Conservation (phyloP, 1,284 basidiomycete species). For the Tylopilus sp. region DNA sequence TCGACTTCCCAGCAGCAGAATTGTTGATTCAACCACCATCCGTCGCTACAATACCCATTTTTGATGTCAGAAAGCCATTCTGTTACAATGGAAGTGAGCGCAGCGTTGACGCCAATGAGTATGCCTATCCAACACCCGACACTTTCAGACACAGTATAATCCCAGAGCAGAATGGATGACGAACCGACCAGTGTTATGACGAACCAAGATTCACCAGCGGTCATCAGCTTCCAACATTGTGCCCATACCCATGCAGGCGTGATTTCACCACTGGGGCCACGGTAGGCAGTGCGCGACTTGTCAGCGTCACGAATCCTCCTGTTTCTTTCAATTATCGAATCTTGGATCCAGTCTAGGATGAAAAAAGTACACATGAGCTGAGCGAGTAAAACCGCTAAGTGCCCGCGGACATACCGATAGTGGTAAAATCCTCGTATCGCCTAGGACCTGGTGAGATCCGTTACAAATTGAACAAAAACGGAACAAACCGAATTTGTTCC, state of each 20-base stretch:
- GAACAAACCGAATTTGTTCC: slow-evolving; percentile 30
- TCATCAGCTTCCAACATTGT: slow-evolving; percentile 54
- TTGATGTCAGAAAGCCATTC: slow-evolving; percentile 98
- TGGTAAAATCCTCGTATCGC: slow-evolving; percentile 82
- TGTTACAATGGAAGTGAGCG: slow-evolving; percentile 92
- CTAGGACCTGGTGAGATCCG: slow-evolving; percentile 38
- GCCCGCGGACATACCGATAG: slow-evolving; percentile 51
- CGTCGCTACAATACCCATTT: slow-evolving; percentile 92
- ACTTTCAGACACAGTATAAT: slow-evolving; percentile 1
- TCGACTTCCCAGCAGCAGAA: slow-evolving; percentile 98
- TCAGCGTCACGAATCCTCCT: slow-evolving; percentile 59
- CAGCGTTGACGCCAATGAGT: slow-evolving; percentile 89
- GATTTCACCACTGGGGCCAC: slow-evolving; percentile 48
- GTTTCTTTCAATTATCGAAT: slow-evolving; percentile 83
- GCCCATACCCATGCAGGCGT: slow-evolving; percentile 61
- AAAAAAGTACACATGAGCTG: slow-evolving; percentile 10
- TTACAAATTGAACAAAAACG: background rate
- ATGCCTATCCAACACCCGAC: slow-evolving; percentile 52
- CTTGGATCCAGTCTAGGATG: slow-evolving; percentile 83
- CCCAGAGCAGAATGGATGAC: slow-evolving; percentile 31
- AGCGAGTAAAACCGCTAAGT: slow-evolving; percentile 8
- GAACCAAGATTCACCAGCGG: slow-evolving; percentile 69
- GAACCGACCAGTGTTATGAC: slow-evolving; percentile 81
- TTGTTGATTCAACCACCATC: slow-evolving; percentile 98
- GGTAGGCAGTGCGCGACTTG: slow-evolving; percentile 45